A percentile compares a stretch with the other conserved stretches of the same genome.
These are phyloP conservation scores for Sordariomycetes sp. DNA, from an alignment of 2,329 filamentous ascomycete species.

Conservation along the genomic window DNA sequence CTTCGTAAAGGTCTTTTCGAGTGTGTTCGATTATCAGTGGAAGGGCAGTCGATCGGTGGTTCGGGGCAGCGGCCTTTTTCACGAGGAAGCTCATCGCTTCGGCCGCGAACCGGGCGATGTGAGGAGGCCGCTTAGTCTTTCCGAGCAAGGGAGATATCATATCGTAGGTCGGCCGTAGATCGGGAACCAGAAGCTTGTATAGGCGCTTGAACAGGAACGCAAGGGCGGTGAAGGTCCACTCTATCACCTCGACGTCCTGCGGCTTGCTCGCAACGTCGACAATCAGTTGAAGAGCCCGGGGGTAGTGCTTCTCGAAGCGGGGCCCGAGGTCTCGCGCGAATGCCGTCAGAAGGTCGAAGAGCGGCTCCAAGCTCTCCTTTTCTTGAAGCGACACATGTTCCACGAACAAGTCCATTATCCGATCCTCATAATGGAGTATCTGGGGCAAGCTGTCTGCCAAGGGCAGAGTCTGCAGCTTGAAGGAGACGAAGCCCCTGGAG, in stretches of 20 bases:
- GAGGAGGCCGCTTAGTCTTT: constrained; percentile 66
- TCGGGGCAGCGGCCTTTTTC: constrained; percentile 70
- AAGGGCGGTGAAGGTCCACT: constrained; percentile 91
- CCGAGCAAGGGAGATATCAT: constrained; percentile 77
- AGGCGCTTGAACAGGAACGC: constrained; percentile 98
- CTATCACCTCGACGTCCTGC: constrained; percentile 76
- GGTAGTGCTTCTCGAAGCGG: constrained; percentile 81
- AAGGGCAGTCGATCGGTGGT: constrained; percentile 62
- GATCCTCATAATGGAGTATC: constrained; percentile 79
- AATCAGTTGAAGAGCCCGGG: constrained; percentile 59
- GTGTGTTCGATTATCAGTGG: constrained; percentile 58
- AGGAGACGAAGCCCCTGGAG: constrained; percentile 65
- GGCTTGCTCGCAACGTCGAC: constrained; percentile 65
- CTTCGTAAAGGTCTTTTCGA: constrained; percentile 49
- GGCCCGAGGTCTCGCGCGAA: constrained; percentile 88
- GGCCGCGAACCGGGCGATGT: constrained; percentile 84
- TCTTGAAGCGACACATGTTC: constrained; percentile 68
- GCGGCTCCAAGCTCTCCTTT: constrained; percentile 67
- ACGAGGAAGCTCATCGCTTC: constrained; percentile 91
- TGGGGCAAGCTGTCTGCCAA: constrained; percentile 84
- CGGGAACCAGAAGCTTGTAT: constrained; percentile 71
- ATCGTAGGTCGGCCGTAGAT: constrained; percentile 73
- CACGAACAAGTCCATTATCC: constrained; percentile 67
- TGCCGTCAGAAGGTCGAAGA: constrained; percentile 78
- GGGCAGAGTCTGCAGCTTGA: constrained; percentile 60